These are phyloP conservation scores for Triticum turgidum DNA, from an alignment of 176 grass and related monocot species.

Conservation along the genomic window DNA sequence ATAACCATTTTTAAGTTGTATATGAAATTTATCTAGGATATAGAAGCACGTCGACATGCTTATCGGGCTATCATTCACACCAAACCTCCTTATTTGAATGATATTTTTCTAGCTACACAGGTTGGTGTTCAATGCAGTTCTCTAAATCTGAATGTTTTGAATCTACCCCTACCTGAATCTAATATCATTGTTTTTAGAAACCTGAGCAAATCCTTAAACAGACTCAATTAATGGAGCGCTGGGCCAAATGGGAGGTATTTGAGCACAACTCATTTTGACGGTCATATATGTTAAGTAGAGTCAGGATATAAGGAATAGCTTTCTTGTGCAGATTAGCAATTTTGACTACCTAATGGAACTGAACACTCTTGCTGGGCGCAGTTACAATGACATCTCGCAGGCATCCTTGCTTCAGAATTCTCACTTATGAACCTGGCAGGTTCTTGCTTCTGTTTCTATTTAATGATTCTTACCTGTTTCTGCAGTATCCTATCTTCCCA, in stretches of 20 bases:
- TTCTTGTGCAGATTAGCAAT: constrained; percentile 87
- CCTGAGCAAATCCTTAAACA: constrained; percentile 84
- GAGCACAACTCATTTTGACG: constrained; percentile 14
- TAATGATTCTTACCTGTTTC: constrained; percentile 20
- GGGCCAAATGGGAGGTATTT: constrained; percentile 95
- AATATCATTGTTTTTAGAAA: constrained; percentile 60
- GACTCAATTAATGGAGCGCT: constrained; percentile 88
- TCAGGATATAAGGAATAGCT: constrained; percentile 34
- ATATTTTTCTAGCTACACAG: constrained; percentile 83
- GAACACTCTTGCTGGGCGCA: constrained; percentile 92
- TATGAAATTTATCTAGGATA: constrained; percentile 64
- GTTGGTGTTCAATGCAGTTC: constrained; percentile 42
- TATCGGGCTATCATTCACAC: constrained; percentile 89
- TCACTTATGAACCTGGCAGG: constrained; percentile 26
- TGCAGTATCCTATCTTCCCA: constrained; percentile 98
- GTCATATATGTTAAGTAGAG: neutral
- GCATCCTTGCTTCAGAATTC: constrained; percentile 34
- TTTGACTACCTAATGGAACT: constrained; percentile 99
- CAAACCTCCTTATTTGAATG: constrained; percentile 81
- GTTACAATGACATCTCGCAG: constrained; percentile 95
- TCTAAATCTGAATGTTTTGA: constrained; percentile 5
- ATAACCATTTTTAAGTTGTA: constrained; percentile 34
- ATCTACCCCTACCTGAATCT: constrained; percentile 20
- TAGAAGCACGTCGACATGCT: constrained; percentile 71
- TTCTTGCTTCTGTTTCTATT: constrained; percentile 11